Evolutionary conservation across 495 filamentous ascomycete species (phyloP), one percentile per base, ranked within the genome.

Genomic region (Umbilicaria muhlenbergii): DNA sequence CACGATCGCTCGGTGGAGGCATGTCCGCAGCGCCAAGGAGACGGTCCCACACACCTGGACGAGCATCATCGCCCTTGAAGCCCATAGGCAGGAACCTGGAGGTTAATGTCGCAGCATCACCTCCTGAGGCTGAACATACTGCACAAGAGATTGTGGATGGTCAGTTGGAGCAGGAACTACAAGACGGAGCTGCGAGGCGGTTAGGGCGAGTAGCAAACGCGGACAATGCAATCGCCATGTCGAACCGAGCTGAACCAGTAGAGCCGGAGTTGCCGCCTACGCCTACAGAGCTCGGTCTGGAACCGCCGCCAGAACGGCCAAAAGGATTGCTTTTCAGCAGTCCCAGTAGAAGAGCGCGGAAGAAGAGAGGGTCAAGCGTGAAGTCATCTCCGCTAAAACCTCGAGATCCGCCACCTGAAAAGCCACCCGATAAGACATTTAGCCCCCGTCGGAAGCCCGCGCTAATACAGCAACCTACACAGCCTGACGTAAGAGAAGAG

Each of bases 191-290:
- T 59, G 55, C 31, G 62, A 53, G 14, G 63, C 61, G 16, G 51
- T 45, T 37, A 55, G 52, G 33, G n/a, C 43, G 14, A 50, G 55
- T 36, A 17, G 50, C 33, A 44, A 50, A 15, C 24, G 41, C 10
- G 54, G 55, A 16, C 32, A 54, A 8, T 55, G 51, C 16, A 40
- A 38, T 37, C 59, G 8, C 5, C 6, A 8, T 58, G 17, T 59
- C 65, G 7, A 54, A 63, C 36, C 57, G 55, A 4, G 64, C 63
- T 0, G 66, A 60, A 11, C 43, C 62, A 18, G 63, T 66, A 14
- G 80, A 86, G 49, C 80, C 78, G 8, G 78, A 81, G 32, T 63
- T 86, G 17, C 81, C 81, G 8, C 78, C 78, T 10, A 85, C 80
- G 3, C 80, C 80, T 15, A 75, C 74, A 28, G 70, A 79, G 44